Base-by-base conservation (phyloP, 2,329 filamentous ascomycete genomes). In the Nothopassalora personata region DNA sequence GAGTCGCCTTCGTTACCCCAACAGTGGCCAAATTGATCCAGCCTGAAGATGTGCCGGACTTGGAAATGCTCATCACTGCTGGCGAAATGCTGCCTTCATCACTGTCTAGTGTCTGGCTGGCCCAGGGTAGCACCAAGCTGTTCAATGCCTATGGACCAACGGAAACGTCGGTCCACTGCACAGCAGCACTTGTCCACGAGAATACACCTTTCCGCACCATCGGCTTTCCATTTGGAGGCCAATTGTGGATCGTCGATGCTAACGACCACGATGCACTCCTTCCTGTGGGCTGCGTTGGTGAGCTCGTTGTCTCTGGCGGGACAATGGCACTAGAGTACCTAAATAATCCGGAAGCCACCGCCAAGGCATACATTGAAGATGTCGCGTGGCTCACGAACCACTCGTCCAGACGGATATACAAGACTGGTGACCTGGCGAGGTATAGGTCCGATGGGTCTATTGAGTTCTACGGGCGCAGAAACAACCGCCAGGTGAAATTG, bases 401-500 rank as follows among this genome's bases (percentile, higher is more conserved):
- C 23, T 23, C 23, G 23, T 23, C 23, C 23, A 23, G 23, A 23
- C 23, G 23, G 23, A 23, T 56, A 6, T 87, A 52, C 86, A 85
- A 64, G 86, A 89, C 66, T 7, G 84, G 84, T 0, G 84, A 87
- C 62, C 73, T 86, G 0, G 83, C 81, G 1, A 76, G 75, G 27
- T 83, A 85, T 57, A 76, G 81, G 39, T 68, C 72, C 8, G 80
- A 85, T 53, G 80, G 81, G 1, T 68, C 69, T n/a, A 78, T 86
- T 43, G 71, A 80, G 8, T 86, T 84, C 60, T 75, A 86, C 43
- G 85, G 85, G 15, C 79, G 87, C 34, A 87, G 85, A 65, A 60
- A 66, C 23, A 56, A 57, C 23, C 81, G 81, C n/a, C 86, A 86
- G 70, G 81, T 87, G 56, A 89, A 90, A 72, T 74, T 89, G 30